Evolutionary conservation across 2,329 filamentous ascomycete genomes (phyloP).

Genomic region (Epichloe bromicola): DNA sequence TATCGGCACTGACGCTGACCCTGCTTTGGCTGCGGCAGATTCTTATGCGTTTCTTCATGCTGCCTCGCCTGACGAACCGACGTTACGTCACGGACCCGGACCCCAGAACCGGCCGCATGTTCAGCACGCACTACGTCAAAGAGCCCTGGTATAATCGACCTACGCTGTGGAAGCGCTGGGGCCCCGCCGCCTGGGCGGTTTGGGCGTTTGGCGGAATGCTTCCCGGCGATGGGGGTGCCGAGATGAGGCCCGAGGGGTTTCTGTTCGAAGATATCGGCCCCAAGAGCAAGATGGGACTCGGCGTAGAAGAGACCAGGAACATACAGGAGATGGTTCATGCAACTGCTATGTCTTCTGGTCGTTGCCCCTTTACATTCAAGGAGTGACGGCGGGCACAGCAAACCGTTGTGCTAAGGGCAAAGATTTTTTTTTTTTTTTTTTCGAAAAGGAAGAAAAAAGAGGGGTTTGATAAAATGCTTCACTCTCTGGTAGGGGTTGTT

Average conservation of each 20-base stretch:
- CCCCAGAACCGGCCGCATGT: conserved; percentile 37
- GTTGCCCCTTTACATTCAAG: neutral
- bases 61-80: conserved; percentile 39
- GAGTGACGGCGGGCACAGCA: neutral
- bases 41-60: conserved; percentile 41
- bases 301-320: conserved; percentile 22
- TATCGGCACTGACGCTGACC: conserved; percentile 27
- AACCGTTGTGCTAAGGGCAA: neutral
- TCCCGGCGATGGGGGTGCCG: conserved; percentile 26
- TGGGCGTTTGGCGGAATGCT: conserved; percentile 30
- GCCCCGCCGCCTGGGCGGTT: conserved; percentile 37
- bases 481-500: no score
- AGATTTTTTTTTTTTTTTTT: neutral
- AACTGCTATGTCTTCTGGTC: neutral
- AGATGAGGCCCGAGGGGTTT: conserved; percentile 37
- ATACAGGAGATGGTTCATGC: conserved; percentile 1
- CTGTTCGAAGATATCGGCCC: conserved; percentile 50
- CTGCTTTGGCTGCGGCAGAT: conserved; percentile 40
- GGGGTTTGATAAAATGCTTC: no score
- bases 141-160: conserved; percentile 52
- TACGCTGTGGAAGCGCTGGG: conserved; percentile 50
- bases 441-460: neutral
- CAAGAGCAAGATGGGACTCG: conserved; percentile 35
- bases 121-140: conserved; percentile 38
- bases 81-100: conserved; percentile 34